A percentile compares a stretch with the other conserved stretches of the same genome.
Conservation (phyloP, 768 basidiomycete genomes). For the Kwoniella europaea region DNA sequence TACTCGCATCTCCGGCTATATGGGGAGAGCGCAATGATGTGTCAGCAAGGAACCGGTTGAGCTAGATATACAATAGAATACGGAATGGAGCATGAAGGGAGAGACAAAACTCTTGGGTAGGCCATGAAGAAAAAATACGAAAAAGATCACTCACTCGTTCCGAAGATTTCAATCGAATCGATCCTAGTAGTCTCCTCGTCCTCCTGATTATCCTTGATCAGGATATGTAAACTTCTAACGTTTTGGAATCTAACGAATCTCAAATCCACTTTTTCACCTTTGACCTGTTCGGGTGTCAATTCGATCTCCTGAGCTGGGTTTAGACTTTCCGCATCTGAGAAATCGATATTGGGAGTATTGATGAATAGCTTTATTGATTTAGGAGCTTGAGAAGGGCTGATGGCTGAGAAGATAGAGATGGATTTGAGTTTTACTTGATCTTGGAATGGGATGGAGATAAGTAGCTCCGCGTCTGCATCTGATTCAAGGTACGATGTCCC, state of each 20-base stretch:
- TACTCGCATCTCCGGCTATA: constrained; percentile 10
- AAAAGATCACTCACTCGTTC: constrained; percentile 43
- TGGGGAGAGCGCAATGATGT: no score
- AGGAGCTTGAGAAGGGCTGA: constrained; percentile 53
- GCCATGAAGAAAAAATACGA: not conserved
- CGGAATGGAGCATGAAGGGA: not conserved
- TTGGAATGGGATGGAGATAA: constrained; percentile 56
- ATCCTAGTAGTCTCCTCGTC: constrained; percentile 59
- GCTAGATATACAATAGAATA: no score
- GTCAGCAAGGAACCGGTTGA: not conserved
- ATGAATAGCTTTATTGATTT: constrained; percentile 57
- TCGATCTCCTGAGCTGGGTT: constrained; percentile 55
- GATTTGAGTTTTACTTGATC: constrained; percentile 54
- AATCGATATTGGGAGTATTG: constrained; percentile 55
- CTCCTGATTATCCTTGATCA: constrained; percentile 57
- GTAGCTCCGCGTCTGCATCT: constrained; percentile 57
- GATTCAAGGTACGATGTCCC: constrained; percentile 56
- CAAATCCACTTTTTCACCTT: constrained; percentile 54
- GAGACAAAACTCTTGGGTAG: not conserved
- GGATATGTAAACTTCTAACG: constrained; percentile 53
- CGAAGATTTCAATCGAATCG: constrained; percentile 57
- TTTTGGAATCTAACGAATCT: constrained; percentile 59
- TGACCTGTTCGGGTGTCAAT: constrained; percentile 49
- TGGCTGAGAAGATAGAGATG: constrained; percentile 53
- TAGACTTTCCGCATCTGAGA: constrained; percentile 48